Base-by-base conservation (phyloP, 169 alveolate genomes). In the Miamiensis avidus region DNA sequence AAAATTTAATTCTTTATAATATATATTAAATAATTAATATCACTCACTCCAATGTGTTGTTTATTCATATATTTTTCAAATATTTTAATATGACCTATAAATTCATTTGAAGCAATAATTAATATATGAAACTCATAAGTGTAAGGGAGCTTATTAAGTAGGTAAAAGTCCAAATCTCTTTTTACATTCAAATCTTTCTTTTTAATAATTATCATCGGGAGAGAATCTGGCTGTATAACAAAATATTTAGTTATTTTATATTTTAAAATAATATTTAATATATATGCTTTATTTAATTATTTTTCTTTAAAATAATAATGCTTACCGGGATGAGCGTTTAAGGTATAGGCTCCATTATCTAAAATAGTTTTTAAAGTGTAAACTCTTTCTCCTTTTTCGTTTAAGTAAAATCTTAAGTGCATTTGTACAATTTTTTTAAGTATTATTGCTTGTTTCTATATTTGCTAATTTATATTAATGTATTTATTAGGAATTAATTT, bases 281-380 rank as follows among this genome's bases (percentile, higher is more conserved):
- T n/a, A 65, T 65, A 29, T 25, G 33, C 26, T 77, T 31, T 11
- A 77, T 16, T 31, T 0, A 32, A 20, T 25, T 25, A 31, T 31
- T 79, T 0, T 32, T 16, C 20, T 0, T 0, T 65, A 25, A 65
- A 16, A 49, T 0, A 49, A n/a, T n/a, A n/a, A n/a, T n/a, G n/a
- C n/a, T n/a, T 85, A 86, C 90, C 90, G 26, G 94, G 94, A 90
- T 90, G 94, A 64, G 94, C 94, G 75, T 86, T 83, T 49, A 86
- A 84, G 49, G 94, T 90, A 64, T 86, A 83, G 69, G 76, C 49
- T 64, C 91, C 91, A 64, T 87, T 84, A n/a, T 85, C 85, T 31
- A 82, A 76, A 73, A 85, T 76, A 82, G 85, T 86, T 82, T 86
- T 79, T 73, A 90, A 85, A 32, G 94, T 90, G 81, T 90, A 90